Evolutionary conservation across 2,329 filamentous ascomycete species (phyloP).

Genomic region (Talaromyces sp.): DNA sequence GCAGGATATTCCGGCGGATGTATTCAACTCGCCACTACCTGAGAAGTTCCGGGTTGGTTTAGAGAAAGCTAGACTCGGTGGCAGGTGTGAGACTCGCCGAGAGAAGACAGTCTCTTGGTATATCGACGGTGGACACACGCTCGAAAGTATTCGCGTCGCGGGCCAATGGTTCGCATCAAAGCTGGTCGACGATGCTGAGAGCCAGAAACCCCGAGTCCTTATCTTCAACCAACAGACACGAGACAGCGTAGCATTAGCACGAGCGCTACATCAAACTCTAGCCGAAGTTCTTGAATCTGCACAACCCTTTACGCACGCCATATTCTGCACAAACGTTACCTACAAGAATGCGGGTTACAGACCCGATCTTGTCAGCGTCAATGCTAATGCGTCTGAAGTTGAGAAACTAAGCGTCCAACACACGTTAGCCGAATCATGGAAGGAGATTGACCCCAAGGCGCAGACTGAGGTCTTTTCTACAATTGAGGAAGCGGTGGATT

Average conservation of each 20-base stretch:
- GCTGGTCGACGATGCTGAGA: constrained; percentile 37
- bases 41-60: constrained; percentile 63
- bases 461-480: constrained; percentile 60
- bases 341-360: constrained; percentile 60
- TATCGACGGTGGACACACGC: constrained; percentile 83
- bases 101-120: constrained; percentile 66
- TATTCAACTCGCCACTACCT: constrained; percentile 50
- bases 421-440: constrained; percentile 62
- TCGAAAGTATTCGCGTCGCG: constrained; percentile 74
- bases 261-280: constrained; percentile 59
- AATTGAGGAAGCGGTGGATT: constrained; percentile 66
- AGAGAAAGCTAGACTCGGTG: constrained; percentile 64
- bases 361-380: constrained; percentile 62
- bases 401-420: constrained; percentile 63
- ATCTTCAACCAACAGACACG: constrained; percentile 94
- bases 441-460: constrained; percentile 50
- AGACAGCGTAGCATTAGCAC: constrained; percentile 65
- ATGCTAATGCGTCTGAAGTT: constrained; percentile 58
- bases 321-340: constrained; percentile 78
- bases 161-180: constrained; percentile 70
- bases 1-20: constrained; percentile 35
- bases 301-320: constrained; percentile 64
- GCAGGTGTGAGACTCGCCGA: constrained; percentile 69
- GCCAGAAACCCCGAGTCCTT: constrained; percentile 55
- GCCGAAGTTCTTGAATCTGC: constrained; percentile 36